Evolutionary conservation across 352 stramenopile genomes (phyloP), one percentile per base, ranked within the genome.

Genomic region (Blastocystis hominis): DNA sequence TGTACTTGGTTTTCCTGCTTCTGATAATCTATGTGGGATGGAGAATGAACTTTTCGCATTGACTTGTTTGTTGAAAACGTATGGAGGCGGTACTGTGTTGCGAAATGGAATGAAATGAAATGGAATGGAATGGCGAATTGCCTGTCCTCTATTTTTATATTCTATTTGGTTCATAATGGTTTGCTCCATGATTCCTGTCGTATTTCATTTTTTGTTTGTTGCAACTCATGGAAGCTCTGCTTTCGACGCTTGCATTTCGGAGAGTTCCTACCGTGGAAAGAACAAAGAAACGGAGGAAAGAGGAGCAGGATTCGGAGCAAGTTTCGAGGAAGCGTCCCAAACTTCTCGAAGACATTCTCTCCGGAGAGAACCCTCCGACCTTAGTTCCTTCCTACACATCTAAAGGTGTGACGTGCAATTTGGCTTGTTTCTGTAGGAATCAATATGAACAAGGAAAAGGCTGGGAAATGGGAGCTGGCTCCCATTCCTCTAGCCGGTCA

Each of bases 321-420:
- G 38, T 20, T n/a, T 9, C 7, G n/a, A 30, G 2, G 6, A 84
- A 84, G 55, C 30, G 54, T 30, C 72, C 72, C 20, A 56, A 61
- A 34, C 30, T 84, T 6, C 44, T 84, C 7, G 10, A 69, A 7
- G 72, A 84, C 2, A 15, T 84, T 40, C 15, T 84, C 9, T 66
- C 53, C 46, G 72, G 72, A 84, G 24, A 68, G 54, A 68, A 53
- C n/a, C 38, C 30, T 30, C 54, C 53, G 10, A 68, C 72, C n/a
- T 47, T 84, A 30, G 72, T 84, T 68, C 72, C 72, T n/a, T 66
- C 47, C 17, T 84, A 68, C 56, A 84, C 72, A 68, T 47, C 38
- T 13, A 68, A 64, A 3, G 72, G 72, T 84, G 36, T n/a, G 46
- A 53, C n/a, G 30, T 44, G 1, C 44, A n/a, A 38, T n/a, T 34